Base-by-base conservation (phyloP, 352 stramenopile genomes). In the Phytophthora pini region DNA sequence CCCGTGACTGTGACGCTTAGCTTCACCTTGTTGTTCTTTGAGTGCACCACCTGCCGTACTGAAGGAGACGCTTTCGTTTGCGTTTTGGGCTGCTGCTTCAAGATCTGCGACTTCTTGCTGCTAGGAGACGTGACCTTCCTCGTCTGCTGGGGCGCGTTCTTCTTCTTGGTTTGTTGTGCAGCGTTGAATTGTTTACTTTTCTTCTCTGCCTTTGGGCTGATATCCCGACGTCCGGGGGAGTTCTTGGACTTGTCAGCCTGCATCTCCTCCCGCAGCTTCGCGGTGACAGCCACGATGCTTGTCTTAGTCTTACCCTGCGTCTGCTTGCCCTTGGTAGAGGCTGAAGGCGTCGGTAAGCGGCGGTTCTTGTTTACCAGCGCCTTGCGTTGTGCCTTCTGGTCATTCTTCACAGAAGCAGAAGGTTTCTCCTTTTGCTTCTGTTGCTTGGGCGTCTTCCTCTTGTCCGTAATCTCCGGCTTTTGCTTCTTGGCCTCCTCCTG, bases 281-380 rank as follows among this genome's bases (percentile, higher is more conserved):
- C 63, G 6, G 71, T 74, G 41, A 65, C 65, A 17, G 62, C 58
- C 1, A 53, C 59, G 17, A 76, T 76, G 56, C 70, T 77, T 32
- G 68, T 81, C 53, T 88, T 78, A 34, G 69, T 67, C 36, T 75
- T 79, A 2, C 4, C 22, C 15, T 70, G 47, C 1, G 13, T 9
- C 0, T 9, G 48, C 7, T 68, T 70, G 24, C 34, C 24, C 17
- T 61, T 51, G 1, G 11, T 9, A 40, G 58, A 38, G n/a, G 49
- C 22, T 9, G 61, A n/a, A 5, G 62, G 22, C 8, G 54, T 40
- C 7, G 56, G 45, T 15, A 87, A 31, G 0, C 71, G 65, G n/a
- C 76, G 79, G 46, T 84, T 85, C 66, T 85, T 85, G 67, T 70
- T 76, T 27, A 80, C 48, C 6, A 84, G 50, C 4, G 76, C 68